Evolutionary conservation across 2,329 filamentous ascomycete species (phyloP), one percentile per base, ranked within the genome.

Genomic region (Pseudocercospora cruenta): DNA sequence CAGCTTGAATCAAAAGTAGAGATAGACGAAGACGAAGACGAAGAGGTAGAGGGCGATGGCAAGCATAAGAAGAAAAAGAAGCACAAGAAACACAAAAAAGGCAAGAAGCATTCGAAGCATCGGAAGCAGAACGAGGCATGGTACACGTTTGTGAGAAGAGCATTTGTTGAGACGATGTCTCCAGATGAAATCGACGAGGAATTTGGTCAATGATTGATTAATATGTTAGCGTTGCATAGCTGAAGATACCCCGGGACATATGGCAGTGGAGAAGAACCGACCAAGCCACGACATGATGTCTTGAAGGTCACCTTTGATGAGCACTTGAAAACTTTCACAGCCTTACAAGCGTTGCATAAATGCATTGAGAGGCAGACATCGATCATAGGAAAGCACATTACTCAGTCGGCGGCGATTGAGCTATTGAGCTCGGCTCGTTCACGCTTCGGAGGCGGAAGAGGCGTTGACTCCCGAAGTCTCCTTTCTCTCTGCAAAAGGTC

Each of bases 121-220:
- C 82, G 84, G 61, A 86, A 85, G 74, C 82, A 85, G 63, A 84
- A 85, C 76, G 88, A 90, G 76, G 82, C 88, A 5, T 97, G 93
- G 93, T 83, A 89, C 67, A 87, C 90, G 58, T 97, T 96, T 76
- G 81, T 96, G 28, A 79, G 82, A 66, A 88, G 92, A 63, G 93
- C 93, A 0, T 96, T 95, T 80, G 91, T 96, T 22, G 87, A 88
- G 45, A 93, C 90, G 3, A 80, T 91, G 72, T 84, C 87, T 59
- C 81, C 87, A 62, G 84, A 90, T 58, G 88, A 94, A 47, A 82
- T 96, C 16, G 75, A 81, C 64, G 77, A 85, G 53, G 67, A 76
- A 47, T 79, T 78, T 72, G 75, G 76, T 24, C 63, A 66, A 33
- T 74, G 69, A 39, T 33, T 14, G 60, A 55, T 33, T 14, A 51